These are phyloP conservation scores for Phytophthora cajani DNA, from an alignment of 352 stramenopile species.

Conservation along the genomic window DNA sequence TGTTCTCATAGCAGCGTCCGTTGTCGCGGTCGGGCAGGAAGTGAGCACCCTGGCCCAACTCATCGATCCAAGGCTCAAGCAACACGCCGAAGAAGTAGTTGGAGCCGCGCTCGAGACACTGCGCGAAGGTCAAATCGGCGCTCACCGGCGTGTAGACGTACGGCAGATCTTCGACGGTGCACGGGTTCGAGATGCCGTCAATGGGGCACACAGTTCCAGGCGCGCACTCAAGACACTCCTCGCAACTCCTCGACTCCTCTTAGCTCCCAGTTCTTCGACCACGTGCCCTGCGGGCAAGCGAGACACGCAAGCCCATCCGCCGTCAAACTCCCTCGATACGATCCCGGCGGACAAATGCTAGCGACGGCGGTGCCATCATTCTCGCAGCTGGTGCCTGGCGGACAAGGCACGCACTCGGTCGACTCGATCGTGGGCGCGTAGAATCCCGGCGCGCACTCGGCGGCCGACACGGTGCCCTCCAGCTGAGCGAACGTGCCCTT, in stretches of 20 bases:
- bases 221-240: slow-evolving; percentile 94
- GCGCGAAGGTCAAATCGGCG: slow-evolving; percentile 84
- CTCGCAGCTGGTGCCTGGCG: slow-evolving; percentile 92
- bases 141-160: slow-evolving; percentile 86
- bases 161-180: slow-evolving; percentile 92
- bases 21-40: slow-evolving; percentile 83
- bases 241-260: slow-evolving; percentile 90
- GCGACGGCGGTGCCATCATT: slow-evolving; percentile 90
- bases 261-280: slow-evolving; percentile 98
- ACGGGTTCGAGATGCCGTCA: slow-evolving; percentile 96
- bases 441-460: slow-evolving; percentile 94
- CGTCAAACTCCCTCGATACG: slow-evolving; percentile 88
- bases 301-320: slow-evolving; percentile 92
- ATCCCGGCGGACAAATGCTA: slow-evolving; percentile 92
- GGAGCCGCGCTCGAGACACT: slow-evolving; percentile 87
- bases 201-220: slow-evolving; percentile 94
- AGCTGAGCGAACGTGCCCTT: slow-evolving; percentile 92
- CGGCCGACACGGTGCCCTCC: slow-evolving; percentile 91
- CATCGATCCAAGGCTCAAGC: slow-evolving; percentile 96
- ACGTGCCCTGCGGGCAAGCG: slow-evolving; percentile 94
- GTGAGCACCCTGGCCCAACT: slow-evolving; percentile 90
- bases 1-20: slow-evolving; percentile 95
- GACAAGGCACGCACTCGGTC: slow-evolving; percentile 92
- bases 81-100: slow-evolving; percentile 95
- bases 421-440: slow-evolving; percentile 97